Evolutionary conservation across 805 yeast genomes (phyloP).

Genomic region (Kodamaea lidongshanica): DNA sequence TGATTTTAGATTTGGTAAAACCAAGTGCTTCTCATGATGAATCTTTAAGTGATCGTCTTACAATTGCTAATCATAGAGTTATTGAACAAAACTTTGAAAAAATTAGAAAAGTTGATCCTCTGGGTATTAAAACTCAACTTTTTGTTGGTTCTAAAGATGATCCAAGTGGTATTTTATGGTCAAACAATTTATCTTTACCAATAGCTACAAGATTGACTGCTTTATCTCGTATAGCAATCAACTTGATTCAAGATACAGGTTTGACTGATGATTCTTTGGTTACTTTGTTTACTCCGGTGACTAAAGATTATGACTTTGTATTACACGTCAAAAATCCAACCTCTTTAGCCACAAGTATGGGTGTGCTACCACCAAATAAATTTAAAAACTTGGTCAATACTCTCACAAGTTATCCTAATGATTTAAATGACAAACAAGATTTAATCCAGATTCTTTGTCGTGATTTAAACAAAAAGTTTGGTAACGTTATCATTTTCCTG

Average conservation of each 20-base stretch:
- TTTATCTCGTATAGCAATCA: conserved; percentile 68
- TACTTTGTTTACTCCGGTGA: conserved; percentile 70
- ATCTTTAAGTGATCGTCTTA: conserved; percentile 54
- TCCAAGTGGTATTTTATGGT: conserved; percentile 82
- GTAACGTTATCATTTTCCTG: conserved; percentile 66
- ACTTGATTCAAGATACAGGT: conserved; percentile 39
- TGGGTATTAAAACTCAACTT: conserved; percentile 69
- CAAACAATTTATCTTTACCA: conserved; percentile 56
- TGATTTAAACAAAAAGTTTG: conserved; percentile 59
- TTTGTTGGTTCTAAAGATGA: conserved; percentile 82
- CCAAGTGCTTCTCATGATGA: conserved; percentile 29
- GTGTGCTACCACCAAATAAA: conserved; percentile 47
- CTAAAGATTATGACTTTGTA: conserved; percentile 78
- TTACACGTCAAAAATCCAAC: conserved; percentile 47
- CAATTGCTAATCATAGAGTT: conserved; percentile 54
- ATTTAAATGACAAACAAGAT: conserved; percentile 48
- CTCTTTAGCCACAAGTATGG: conserved; percentile 43
- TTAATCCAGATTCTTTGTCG: conserved; percentile 53
- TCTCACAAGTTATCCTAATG: conserved; percentile 38
- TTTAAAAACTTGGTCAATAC: conserved; percentile 56
- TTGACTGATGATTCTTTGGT: conserved; percentile 35
- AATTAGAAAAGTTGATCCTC: conserved; percentile 73
- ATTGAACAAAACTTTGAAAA: conserved; percentile 61
- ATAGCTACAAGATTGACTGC: conserved; percentile 86
- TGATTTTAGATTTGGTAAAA: conserved; percentile 70